These are phyloP conservation scores for Zoysia pacifica DNA, from an alignment of 176 grass and related monocot genomes.

Conservation along the genomic window DNA sequence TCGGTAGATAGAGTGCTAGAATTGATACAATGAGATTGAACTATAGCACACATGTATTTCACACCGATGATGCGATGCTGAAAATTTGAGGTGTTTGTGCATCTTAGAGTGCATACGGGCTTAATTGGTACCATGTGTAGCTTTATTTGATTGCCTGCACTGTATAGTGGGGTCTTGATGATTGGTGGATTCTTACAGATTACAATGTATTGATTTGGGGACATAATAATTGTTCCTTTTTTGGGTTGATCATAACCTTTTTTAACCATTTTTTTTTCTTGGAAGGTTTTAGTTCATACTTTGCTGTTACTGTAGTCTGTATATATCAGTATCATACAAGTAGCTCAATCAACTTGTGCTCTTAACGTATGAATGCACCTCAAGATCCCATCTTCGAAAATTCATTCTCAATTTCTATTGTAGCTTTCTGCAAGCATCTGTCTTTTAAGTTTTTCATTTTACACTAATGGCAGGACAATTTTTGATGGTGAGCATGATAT, in stretches of 20 bases:
- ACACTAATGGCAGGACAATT: constrained; percentile 32
- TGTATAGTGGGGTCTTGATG: neutral
- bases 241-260: neutral
- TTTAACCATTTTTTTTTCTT: neutral
- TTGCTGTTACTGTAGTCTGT: neutral
- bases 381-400: neutral
- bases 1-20: constrained; percentile 5
- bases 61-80: neutral
- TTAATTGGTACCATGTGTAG: neutral
- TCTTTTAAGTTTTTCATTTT: constrained; percentile 18
- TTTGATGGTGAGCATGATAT: constrained; percentile 55
- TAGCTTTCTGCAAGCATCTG: constrained; percentile 11
- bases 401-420: neutral
- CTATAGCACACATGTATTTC: neutral
- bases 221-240: neutral
- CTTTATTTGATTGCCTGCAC: neutral
- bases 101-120: neutral
- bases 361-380: neutral
- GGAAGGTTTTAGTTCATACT: neutral
- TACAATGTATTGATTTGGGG: neutral
- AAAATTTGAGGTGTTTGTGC: neutral
- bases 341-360: neutral
- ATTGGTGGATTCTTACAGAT: neutral
- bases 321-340: neutral
- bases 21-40: neutral